A percentile compares a stretch with the other conserved stretches of the same genome.
phyloP scores from a whole-genome alignment of 1,139 yeast genomes.

The Saccharomyces hybrid region DNA sequence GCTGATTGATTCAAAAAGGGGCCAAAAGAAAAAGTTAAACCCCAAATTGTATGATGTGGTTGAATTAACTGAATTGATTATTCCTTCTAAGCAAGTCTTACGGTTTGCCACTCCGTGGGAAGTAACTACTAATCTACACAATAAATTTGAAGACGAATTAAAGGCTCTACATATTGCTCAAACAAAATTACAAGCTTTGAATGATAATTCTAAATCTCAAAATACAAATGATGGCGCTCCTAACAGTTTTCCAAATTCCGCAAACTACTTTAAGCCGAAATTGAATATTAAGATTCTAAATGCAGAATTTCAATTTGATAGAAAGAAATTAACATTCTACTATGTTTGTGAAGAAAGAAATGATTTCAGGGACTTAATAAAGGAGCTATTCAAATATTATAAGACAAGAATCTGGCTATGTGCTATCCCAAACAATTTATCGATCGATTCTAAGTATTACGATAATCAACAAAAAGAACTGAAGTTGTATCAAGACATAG shows the following conservation, averaged over 20 bases:
- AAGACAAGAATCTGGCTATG: conserved; percentile 97
- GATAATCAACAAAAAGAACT: conserved; percentile 26
- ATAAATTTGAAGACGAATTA: conserved; percentile 36
- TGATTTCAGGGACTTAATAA: conserved; percentile 86
- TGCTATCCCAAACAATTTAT: conserved; percentile 48
- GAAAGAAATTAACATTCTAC: conserved; percentile 86
- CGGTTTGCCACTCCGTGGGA: conserved; percentile 40
- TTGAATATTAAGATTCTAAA: conserved; percentile 45
- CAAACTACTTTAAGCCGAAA: conserved; percentile 6
- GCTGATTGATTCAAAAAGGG: conserved; percentile 21
- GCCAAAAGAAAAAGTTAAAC: conserved; percentile 21
- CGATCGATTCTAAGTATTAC: conserved; percentile 27
- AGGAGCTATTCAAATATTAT: conserved; percentile 85
- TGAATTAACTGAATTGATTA: conserved; percentile 32
- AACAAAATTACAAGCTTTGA: conserved; percentile 30
- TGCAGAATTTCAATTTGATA: conserved; percentile 93
- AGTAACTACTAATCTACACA: conserved; percentile 32
- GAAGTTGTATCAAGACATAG: conserved; percentile 29
- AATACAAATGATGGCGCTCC: conserved; percentile 5
- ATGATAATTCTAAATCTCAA: conserved; percentile 13
- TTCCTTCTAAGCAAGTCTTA: conserved; percentile 62
- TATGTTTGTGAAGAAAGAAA: conserved; percentile 66
- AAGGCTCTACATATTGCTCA: conserved; percentile 41
- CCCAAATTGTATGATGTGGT: conserved; percentile 32
- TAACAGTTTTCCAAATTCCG: background rate